phyloP scores from a whole-genome alignment of 805 yeast species.

The Cyberlindnera maritima region DNA sequence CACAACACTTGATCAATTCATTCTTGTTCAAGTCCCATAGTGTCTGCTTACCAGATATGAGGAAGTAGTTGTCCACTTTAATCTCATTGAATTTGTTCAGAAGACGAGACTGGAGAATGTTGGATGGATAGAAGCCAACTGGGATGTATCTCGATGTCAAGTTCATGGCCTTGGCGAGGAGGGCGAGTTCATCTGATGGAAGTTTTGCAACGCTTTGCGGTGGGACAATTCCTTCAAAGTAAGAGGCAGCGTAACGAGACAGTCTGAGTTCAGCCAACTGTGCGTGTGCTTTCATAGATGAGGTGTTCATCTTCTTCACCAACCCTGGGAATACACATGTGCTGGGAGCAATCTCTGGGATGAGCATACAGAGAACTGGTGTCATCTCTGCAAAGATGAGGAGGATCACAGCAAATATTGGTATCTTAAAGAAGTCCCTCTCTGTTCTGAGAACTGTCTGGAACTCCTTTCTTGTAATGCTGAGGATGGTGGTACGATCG shows the following conservation, averaged over 20 bases:
- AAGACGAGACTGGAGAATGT: conserved; percentile 35
- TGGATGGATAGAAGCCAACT: conserved; percentile 35
- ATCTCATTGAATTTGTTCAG: conserved; percentile 42
- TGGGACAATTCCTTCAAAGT: conserved; percentile 29
- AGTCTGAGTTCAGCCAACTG: conserved; percentile 18
- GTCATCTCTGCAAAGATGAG: conserved; percentile 52
- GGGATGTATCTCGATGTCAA: conserved; percentile 42
- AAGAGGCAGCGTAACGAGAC: conserved; percentile 9
- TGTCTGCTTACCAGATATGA: conserved; percentile 30
- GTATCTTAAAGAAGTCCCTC: conserved; percentile 46
- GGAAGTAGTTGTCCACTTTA: conserved; percentile 49
- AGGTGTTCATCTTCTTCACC: conserved; percentile 31
- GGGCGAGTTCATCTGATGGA: conserved; percentile 36
- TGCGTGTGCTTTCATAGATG: conserved; percentile 20
- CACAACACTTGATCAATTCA: conserved; percentile 52
- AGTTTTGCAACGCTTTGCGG: conserved; percentile 48
- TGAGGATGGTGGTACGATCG: conserved; percentile 29
- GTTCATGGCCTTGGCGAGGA: conserved; percentile 35
- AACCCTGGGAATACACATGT: conserved; percentile 52
- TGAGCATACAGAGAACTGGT: conserved; percentile 47
- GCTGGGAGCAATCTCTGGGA: conserved; percentile 57
- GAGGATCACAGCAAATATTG: conserved; percentile 47
- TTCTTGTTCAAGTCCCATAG: conserved; percentile 45
- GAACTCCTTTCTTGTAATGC: conserved; percentile 43
- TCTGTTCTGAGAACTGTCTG: conserved; percentile 45